These are phyloP conservation scores for Aspergillus thermomutatus DNA, from an alignment of 2,329 filamentous ascomycete genomes.

Conservation along the genomic window DNA sequence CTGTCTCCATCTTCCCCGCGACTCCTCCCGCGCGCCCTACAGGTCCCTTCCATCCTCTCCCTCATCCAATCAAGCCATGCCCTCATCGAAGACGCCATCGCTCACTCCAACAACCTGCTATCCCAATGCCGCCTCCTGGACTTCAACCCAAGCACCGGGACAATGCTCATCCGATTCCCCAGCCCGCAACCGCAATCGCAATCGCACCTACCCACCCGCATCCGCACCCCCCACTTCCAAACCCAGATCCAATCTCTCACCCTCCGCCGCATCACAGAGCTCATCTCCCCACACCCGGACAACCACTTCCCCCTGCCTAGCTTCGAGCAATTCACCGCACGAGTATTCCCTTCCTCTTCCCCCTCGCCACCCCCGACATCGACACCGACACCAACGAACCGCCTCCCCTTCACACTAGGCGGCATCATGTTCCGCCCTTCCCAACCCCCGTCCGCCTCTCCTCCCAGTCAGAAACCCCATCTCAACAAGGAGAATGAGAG, in stretches of 20 bases:
- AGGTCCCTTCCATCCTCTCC: constrained; percentile 60
- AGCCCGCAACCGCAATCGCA: background rate
- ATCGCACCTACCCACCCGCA: constrained; percentile 6
- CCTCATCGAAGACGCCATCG: constrained; percentile 46
- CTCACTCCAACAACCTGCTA: constrained; percentile 56
- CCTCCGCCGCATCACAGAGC: constrained; percentile 47
- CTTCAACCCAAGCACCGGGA: constrained; percentile 33
- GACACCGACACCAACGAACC: background rate
- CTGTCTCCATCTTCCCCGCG: constrained; percentile 52
- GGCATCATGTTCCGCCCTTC: constrained; percentile 49
- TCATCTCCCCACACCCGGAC: constrained; percentile 46
- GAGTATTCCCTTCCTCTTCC: constrained; percentile 37
- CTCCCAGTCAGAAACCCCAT: background rate
- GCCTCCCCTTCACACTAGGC: constrained; percentile 47
- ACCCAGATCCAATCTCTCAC: constrained; percentile 40
- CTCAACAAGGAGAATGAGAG: constrained; percentile 1
- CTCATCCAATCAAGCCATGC: constrained; percentile 55
- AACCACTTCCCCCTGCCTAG: constrained; percentile 43
- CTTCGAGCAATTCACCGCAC: constrained; percentile 38
- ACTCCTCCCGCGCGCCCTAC: constrained; percentile 66
- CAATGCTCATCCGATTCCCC: constrained; percentile 30
- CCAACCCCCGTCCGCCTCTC: background rate
- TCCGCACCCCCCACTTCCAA: background rate
- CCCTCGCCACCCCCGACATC: background rate
- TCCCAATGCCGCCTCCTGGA: constrained; percentile 26